phyloP scores from a whole-genome alignment of 2,329 filamentous ascomycete species.

The Talaromyces sp. region DNA sequence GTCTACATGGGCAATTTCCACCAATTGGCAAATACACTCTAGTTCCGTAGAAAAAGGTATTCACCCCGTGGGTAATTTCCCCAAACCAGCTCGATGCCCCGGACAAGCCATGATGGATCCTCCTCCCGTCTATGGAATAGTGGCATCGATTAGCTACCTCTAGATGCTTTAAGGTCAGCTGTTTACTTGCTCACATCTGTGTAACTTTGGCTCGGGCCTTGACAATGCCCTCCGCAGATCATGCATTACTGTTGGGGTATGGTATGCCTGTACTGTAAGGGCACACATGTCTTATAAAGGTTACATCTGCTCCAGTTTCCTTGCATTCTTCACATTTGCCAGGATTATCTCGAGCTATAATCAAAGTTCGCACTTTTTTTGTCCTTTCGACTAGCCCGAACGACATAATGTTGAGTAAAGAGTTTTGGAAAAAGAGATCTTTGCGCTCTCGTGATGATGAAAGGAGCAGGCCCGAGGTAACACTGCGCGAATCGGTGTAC shows the following conservation, averaged over 20 bases:
- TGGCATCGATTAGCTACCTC: neutral
- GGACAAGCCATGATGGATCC: neutral
- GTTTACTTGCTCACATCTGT: neutral
- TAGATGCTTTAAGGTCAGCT: neutral
- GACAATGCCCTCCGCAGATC: neutral
- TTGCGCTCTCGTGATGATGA: constrained; percentile 1
- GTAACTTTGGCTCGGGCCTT: neutral
- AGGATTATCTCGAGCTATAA: neutral
- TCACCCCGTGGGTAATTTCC: neutral
- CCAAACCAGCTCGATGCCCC: neutral
- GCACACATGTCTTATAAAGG: neutral
- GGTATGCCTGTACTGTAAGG: too few species aligned
- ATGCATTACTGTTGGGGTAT: neutral
- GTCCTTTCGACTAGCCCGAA: neutral
- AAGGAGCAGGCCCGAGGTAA: constrained; percentile 26
- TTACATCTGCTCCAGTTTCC: neutral
- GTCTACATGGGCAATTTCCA: too few species aligned
- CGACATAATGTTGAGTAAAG: neutral
- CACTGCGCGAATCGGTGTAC: constrained; percentile 45
- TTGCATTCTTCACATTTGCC: neutral
- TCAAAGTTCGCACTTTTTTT: neutral
- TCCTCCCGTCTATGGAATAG: neutral
- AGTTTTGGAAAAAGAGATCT: constrained; percentile 7
- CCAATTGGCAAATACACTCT: neutral
- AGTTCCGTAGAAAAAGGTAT: too few species aligned